A percentile compares a stretch with the other conserved stretches of the same genome.
phyloP scores from a whole-genome alignment of 2,329 filamentous ascomycete genomes.

The Immersiporthe knoxdaviesiana region DNA sequence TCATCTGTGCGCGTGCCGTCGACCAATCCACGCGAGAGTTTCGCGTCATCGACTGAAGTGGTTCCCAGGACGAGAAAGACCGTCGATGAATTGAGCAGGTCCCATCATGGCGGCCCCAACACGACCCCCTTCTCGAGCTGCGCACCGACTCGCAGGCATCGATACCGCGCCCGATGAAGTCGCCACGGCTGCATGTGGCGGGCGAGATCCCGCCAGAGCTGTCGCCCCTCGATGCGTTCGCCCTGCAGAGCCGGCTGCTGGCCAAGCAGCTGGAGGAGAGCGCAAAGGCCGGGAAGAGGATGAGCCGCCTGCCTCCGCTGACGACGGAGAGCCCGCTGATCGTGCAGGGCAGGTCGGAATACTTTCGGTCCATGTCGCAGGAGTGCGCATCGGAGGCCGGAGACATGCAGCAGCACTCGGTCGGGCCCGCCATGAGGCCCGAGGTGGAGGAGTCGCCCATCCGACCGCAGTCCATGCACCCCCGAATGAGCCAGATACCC shows the following conservation, averaged over 20 bases:
- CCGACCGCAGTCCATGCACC: slow-evolving; percentile 75
- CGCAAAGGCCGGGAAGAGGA: slow-evolving; percentile 71
- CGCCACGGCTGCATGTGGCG: slow-evolving; percentile 76
- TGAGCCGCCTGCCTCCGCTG: slow-evolving; percentile 84
- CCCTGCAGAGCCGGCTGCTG: slow-evolving; percentile 84
- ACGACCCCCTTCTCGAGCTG: slow-evolving; percentile 62
- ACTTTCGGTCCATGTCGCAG: slow-evolving; percentile 75
- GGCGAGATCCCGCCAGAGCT: slow-evolving; percentile 86
- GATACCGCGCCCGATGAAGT: slow-evolving; percentile 61
- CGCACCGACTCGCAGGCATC: slow-evolving; percentile 61
- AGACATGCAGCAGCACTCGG: slow-evolving; percentile 41
- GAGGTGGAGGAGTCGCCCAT: slow-evolving; percentile 61
- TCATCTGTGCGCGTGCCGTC: slow-evolving; percentile 25
- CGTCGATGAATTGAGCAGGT: slow-evolving; percentile 28
- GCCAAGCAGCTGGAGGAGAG: slow-evolving; percentile 85
- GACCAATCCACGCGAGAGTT: slow-evolving; percentile 13
- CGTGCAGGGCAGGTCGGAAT: slow-evolving; percentile 74
- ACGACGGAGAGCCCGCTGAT: slow-evolving; percentile 81
- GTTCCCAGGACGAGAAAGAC: not conserved
- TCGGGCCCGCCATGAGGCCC: slow-evolving; percentile 54
- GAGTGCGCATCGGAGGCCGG: slow-evolving; percentile 59
- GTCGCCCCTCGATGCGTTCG: slow-evolving; percentile 94
- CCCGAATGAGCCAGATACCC: slow-evolving; percentile 69
- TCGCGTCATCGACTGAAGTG: slow-evolving; percentile 9
- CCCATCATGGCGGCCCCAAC: slow-evolving; percentile 52